Conservation (phyloP, 2,329 filamentous ascomycete species). For the Fusarium sp. region DNA sequence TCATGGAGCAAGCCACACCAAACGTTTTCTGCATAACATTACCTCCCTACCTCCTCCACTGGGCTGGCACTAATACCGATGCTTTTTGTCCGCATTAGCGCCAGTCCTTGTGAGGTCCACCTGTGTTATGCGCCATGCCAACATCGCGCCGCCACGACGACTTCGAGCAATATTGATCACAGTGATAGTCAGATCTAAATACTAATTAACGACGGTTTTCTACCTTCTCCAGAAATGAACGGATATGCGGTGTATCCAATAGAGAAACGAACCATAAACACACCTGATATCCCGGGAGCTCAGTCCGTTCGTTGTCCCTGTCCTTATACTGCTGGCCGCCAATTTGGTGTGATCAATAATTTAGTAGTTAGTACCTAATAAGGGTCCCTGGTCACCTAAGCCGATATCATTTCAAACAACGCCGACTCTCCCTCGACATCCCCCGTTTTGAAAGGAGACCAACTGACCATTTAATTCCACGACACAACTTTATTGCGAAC, state of each 20-base stretch:
- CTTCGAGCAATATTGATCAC: conserved; percentile 26
- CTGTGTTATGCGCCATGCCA: conserved; percentile 34
- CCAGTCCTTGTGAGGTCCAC: conserved; percentile 26
- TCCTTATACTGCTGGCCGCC: conserved; percentile 27
- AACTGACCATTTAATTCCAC: conserved; percentile 19
- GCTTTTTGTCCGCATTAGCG: conserved; percentile 23
- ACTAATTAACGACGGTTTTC: conserved; percentile 7
- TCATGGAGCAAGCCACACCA: conserved; percentile 22
- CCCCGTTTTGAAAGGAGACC: conserved; percentile 33
- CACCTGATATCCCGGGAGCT: conserved; percentile 3
- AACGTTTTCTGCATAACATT: conserved; percentile 11
- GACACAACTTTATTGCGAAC: conserved; percentile 4
- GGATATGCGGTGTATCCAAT: not conserved
- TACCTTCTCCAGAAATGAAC: not conserved
- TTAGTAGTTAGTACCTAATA: conserved; percentile 35
- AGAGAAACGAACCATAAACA: not conserved
- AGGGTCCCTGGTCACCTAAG: conserved; percentile 39
- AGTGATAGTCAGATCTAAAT: conserved; percentile 19
- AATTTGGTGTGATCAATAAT: conserved; percentile 37
- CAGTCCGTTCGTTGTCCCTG: conserved; percentile 17
- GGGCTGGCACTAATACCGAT: conserved; percentile 1
- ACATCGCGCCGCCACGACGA: conserved; percentile 35
- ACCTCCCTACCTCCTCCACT: conserved; percentile 2
- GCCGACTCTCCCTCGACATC: conserved; percentile 37
- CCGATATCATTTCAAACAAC: conserved; percentile 39